Conservation (phyloP, 345 rosid genomes). For the Salix exigua region DNA sequence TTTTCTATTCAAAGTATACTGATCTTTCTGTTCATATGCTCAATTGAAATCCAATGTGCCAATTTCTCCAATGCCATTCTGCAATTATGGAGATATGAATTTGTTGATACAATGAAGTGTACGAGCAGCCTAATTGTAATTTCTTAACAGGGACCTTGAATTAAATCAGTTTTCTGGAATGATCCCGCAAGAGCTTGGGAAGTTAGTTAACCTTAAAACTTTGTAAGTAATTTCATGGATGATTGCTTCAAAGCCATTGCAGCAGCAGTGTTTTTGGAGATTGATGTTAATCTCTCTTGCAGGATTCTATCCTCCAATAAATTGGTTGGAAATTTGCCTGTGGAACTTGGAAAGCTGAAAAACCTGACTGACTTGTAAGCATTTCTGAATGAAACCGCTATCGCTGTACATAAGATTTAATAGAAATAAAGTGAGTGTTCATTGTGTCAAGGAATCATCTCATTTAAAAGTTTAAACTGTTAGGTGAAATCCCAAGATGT, state of each 20-base stretch:
- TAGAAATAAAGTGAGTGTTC: neutral
- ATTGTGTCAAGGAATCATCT: neutral
- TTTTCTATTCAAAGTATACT: neutral
- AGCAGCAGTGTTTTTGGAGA: neutral
- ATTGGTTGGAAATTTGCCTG: conserved; percentile 49
- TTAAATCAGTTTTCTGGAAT: conserved; percentile 50
- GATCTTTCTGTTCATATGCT: neutral
- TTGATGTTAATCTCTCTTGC: conserved; percentile 7
- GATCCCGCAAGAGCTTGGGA: conserved; percentile 53
- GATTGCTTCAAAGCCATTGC: neutral
- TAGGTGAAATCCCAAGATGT: rapidly evolving
- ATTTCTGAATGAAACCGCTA: neutral
- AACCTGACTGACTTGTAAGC: conserved; percentile 54
- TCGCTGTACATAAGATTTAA: neutral
- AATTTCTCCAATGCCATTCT: neutral
- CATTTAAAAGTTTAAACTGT: too few relatives aligned
- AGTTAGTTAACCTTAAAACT: conserved; percentile 33
- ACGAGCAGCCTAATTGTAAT: too few relatives aligned
- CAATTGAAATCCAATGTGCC: neutral
- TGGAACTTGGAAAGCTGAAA: conserved; percentile 30
- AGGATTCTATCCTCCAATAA: conserved; percentile 60
- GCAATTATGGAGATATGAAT: neutral
- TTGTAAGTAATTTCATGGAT: conserved; percentile 35
- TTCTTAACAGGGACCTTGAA: conserved; percentile 44
- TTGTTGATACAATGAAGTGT: neutral